These are phyloP conservation scores for Verticillium isaacii DNA, from an alignment of 2,329 filamentous ascomycete genomes.

Conservation along the genomic window DNA sequence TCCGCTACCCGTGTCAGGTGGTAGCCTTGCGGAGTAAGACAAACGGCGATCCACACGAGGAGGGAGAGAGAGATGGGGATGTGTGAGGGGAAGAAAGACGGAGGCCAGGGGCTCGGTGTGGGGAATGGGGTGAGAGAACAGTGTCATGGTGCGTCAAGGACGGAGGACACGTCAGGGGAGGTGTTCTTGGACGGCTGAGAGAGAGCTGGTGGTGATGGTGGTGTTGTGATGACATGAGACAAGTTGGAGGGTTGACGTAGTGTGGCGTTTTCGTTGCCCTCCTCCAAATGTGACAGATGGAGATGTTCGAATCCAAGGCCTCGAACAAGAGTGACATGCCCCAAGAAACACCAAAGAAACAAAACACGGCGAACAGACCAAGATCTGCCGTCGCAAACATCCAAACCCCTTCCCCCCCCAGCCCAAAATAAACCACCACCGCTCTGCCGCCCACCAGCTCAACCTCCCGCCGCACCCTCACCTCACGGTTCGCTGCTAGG, in stretches of 20 bases:
- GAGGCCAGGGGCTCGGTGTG: not conserved
- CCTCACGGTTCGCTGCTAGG: no score
- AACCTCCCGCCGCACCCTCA: not conserved
- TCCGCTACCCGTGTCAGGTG: not conserved
- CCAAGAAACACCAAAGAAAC: not conserved
- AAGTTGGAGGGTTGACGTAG: not conserved
- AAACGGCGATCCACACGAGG: not conserved
- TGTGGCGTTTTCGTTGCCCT: not conserved
- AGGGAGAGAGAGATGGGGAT: not conserved
- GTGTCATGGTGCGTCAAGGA: not conserved
- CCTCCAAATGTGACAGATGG: not conserved
- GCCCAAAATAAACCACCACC: not conserved
- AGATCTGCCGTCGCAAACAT: not conserved
- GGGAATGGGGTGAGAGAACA: not conserved
- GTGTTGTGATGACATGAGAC: not conserved
- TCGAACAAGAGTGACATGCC: not conserved
- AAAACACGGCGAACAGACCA: not conserved
- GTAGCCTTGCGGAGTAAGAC: not conserved
- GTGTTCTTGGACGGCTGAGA: constrained; percentile 5
- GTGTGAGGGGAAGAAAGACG: not conserved
- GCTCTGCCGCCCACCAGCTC: not conserved
- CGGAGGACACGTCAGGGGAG: not conserved
- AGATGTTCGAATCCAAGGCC: not conserved
- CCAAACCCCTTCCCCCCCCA: not conserved
- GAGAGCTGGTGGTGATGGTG: not conserved